phyloP scores from a whole-genome alignment of 2,329 filamentous ascomycete genomes.

The Hypoxylon sp. region DNA sequence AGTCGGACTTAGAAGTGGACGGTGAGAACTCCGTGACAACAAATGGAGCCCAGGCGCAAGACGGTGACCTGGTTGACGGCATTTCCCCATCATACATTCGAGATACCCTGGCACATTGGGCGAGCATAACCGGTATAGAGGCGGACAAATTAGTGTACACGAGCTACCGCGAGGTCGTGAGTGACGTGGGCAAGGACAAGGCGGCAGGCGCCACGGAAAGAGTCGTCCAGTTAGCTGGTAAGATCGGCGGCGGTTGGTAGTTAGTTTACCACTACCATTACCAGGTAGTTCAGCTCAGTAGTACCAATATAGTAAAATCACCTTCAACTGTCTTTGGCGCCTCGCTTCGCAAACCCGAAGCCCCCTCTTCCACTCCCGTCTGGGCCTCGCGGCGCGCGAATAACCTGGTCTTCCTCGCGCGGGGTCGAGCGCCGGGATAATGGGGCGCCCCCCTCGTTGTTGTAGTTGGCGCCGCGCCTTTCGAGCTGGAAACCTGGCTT shows the following conservation, averaged over 20 bases:
- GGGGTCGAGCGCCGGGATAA: conserved; percentile 62
- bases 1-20: conserved; percentile 42
- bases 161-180: conserved; percentile 91
- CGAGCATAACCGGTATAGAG: conserved; percentile 76
- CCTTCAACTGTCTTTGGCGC: conserved; percentile 65
- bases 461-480: conserved; percentile 54
- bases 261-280: neutral
- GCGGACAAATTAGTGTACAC: conserved; percentile 84
- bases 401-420: conserved; percentile 75
- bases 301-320: conserved; percentile 46
- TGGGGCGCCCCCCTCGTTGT: conserved; percentile 56
- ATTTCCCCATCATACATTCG: conserved; percentile 77
- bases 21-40: conserved; percentile 42
- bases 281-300: conserved; percentile 38
- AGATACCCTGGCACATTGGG: conserved; percentile 82
- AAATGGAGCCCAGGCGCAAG: conserved; percentile 42
- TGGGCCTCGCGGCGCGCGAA: conserved; percentile 83
- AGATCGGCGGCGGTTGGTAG: conserved; percentile 95
- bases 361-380: conserved; percentile 82
- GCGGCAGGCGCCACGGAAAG: conserved; percentile 78
- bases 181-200: conserved; percentile 88
- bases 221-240: conserved; percentile 89
- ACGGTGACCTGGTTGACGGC: conserved; percentile 68
- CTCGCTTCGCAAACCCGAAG: conserved; percentile 80
- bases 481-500: conserved; percentile 71